phyloP scores from a whole-genome alignment of 345 rosid species.

The Triadica sebifera region DNA sequence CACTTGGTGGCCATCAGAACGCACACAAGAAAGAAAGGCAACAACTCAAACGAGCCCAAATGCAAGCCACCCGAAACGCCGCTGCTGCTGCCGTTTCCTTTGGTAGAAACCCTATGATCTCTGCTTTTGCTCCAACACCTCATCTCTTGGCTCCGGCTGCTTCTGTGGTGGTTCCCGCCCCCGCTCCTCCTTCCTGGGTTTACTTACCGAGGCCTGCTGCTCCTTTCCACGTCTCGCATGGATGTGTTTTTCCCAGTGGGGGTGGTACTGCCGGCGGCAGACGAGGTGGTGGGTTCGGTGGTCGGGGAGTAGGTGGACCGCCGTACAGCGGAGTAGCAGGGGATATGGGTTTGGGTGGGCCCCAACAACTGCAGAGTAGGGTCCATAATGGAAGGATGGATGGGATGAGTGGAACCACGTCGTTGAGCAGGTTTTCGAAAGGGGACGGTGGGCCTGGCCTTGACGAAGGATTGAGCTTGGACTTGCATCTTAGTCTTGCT shows the following conservation, averaged over 20 bases:
- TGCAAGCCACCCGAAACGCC: slow-evolving; percentile 61
- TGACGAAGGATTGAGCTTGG: slow-evolving; percentile 58
- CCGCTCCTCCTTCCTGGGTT: slow-evolving; percentile 65
- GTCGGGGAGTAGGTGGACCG: slow-evolving; percentile 37
- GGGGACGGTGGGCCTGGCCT: slow-evolving; percentile 64
- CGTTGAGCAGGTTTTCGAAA: slow-evolving; percentile 65
- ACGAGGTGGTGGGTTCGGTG: slow-evolving; percentile 8
- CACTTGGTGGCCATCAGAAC: slow-evolving; percentile 97
- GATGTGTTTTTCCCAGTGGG: slow-evolving; percentile 19
- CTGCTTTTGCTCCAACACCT: slow-evolving; percentile 53
- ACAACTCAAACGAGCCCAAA: slow-evolving; percentile 84
- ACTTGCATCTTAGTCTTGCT: slow-evolving; percentile 78
- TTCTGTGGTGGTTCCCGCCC: slow-evolving; percentile 39
- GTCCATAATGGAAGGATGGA: slow-evolving; percentile 31
- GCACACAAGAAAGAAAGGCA: slow-evolving; percentile 96
- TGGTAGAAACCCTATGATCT: slow-evolving; percentile 52
- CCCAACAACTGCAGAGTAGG: slow-evolving; percentile 16
- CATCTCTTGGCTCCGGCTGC: slow-evolving; percentile 53
- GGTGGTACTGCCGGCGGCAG: background rate
- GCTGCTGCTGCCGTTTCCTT: slow-evolving; percentile 42
- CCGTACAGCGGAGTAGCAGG: slow-evolving; percentile 43
- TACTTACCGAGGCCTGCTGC: slow-evolving; percentile 72
- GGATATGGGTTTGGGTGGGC: slow-evolving; percentile 24
- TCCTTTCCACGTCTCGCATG: slow-evolving; percentile 77
- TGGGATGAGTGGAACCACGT: slow-evolving; percentile 25